A percentile compares a stretch with the other conserved stretches of the same genome.
Evolutionary conservation across 441 rosid genomes (phyloP).

Genomic region (Euphorbia corollata): DNA sequence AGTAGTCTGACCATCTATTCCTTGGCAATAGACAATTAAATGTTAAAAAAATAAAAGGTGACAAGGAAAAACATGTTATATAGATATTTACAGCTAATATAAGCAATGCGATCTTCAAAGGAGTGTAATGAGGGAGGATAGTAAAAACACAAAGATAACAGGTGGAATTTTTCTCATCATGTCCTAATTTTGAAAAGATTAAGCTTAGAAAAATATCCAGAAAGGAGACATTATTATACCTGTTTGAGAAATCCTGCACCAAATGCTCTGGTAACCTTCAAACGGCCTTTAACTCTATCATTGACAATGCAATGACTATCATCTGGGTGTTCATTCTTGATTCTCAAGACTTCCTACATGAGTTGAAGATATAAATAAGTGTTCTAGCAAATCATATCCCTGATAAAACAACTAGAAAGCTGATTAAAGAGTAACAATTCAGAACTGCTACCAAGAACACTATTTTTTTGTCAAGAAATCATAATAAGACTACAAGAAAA

Average conservation of each 20-base stretch:
- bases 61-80: neutral
- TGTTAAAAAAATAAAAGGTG: neutral
- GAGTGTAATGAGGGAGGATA: neutral
- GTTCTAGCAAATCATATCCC: slow-evolving; percentile 4
- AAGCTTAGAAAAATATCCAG: slow-evolving; percentile 3
- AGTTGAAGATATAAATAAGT: slow-evolving; percentile 11
- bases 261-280: slow-evolving; percentile 94
- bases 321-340: slow-evolving; percentile 90
- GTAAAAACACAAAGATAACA: neutral
- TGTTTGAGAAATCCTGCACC: slow-evolving; percentile 96
- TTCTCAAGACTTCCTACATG: slow-evolving; percentile 81
- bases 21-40: neutral
- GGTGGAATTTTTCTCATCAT: neutral
- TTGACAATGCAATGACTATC: slow-evolving; percentile 88
- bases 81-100: neutral
- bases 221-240: slow-evolving; percentile 32
- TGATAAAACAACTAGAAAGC: neutral
- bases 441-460: neutral
- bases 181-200: neutral
- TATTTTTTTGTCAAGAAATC: neutral
- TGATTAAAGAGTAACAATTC: neutral
- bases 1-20: neutral
- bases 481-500: neutral
- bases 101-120: neutral
- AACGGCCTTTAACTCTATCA: slow-evolving; percentile 91